Evolutionary conservation across 1,284 basidiomycete species (phyloP).

Genomic region (Sporisorium exsertum): DNA sequence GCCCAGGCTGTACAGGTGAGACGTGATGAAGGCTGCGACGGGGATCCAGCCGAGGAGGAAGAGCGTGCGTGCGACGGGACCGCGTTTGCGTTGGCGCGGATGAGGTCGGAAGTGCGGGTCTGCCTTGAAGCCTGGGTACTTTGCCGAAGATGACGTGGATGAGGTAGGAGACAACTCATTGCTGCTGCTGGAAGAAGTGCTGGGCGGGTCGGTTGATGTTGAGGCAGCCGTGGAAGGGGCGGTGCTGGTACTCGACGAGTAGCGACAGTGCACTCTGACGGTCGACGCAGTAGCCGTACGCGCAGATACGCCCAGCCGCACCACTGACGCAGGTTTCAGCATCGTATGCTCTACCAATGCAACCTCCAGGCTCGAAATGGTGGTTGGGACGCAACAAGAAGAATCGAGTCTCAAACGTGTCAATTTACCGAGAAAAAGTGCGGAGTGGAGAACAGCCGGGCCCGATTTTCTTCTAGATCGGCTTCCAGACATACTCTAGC

Average conservation of each 20-base stretch:
- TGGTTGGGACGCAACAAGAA: neutral
- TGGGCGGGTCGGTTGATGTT: neutral
- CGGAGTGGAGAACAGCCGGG: conserved; percentile 3
- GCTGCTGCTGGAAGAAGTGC: conserved; percentile 1
- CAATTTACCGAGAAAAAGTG: neutral
- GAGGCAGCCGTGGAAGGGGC: neutral
- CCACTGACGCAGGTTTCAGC: neutral
- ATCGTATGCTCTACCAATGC: neutral
- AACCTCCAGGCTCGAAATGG: neutral
- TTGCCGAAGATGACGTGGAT: neutral
- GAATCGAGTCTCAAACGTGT: neutral
- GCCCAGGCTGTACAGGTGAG: conserved; percentile 71
- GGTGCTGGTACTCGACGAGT: conserved; percentile 3
- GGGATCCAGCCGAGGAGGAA: conserved; percentile 71
- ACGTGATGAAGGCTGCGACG: conserved; percentile 71
- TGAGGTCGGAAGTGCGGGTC: conserved; percentile 6
- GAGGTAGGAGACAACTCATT: neutral
- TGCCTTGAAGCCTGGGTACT: conserved; percentile 13
- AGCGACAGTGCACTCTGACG: neutral
- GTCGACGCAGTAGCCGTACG: neutral
- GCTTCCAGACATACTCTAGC: neutral
- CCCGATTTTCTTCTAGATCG: conserved; percentile 6
- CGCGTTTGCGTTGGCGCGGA: conserved; percentile 5
- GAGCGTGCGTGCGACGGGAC: conserved; percentile 12
- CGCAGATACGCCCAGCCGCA: neutral